Conservation (phyloP, 2,329 filamentous ascomycete genomes). For the Penicillium occitanis region DNA sequence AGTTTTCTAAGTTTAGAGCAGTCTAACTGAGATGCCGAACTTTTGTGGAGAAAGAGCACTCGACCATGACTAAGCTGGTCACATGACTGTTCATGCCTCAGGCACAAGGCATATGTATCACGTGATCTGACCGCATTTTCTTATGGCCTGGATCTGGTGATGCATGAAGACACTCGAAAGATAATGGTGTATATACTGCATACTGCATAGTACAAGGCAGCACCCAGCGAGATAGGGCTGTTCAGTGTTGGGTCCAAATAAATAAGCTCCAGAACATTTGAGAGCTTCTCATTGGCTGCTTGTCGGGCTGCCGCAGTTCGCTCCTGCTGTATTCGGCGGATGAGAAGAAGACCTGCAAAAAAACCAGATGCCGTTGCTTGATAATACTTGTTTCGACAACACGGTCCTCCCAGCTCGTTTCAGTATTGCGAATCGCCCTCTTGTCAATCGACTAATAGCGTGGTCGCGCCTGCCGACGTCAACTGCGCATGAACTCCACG, state of each 20-base stretch:
- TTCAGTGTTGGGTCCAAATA: neutral
- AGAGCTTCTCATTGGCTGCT: constrained; percentile 13
- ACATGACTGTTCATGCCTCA: neutral
- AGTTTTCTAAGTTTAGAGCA: neutral
- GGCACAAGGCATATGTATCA: neutral
- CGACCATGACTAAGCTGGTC: neutral
- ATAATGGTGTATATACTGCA: too few relatives aligned
- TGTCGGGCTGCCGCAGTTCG: constrained; percentile 12
- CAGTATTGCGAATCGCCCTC: neutral
- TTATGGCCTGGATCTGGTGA: neutral
- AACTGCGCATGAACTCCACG: constrained; percentile 1
- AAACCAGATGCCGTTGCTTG: neutral
- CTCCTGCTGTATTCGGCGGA: constrained; percentile 2
- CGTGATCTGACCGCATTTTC: neutral
- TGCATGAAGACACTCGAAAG: neutral
- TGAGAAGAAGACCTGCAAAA: neutral
- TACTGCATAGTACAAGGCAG: neutral
- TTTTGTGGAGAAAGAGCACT: neutral
- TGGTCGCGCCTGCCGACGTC: constrained; percentile 6
- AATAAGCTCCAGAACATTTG: neutral
- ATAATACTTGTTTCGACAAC: neutral
- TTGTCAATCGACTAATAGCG: neutral
- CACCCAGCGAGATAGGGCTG: neutral
- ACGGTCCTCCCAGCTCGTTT: neutral
- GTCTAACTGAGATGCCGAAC: neutral